These are phyloP conservation scores for Fusarium nygamai DNA, from an alignment of 2,329 filamentous ascomycete genomes.

Conservation along the genomic window DNA sequence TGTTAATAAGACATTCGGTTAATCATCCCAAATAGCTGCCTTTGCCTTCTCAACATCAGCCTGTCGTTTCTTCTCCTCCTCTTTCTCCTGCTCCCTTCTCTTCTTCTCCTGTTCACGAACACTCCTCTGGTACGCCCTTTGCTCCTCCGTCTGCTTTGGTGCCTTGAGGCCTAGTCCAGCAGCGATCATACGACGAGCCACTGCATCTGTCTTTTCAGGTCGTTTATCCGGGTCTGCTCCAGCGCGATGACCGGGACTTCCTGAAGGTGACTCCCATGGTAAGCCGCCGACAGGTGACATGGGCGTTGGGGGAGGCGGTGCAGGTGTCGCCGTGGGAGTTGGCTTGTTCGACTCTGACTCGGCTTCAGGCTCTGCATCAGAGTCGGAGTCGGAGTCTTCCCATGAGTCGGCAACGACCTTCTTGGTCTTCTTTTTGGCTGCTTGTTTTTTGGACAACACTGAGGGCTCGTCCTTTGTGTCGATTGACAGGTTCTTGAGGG, in stretches of 20 bases:
- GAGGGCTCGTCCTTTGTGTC: constrained; percentile 31
- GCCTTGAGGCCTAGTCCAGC: constrained; percentile 84
- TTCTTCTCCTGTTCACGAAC: constrained; percentile 86
- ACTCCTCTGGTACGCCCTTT: constrained; percentile 84
- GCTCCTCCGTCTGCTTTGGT: constrained; percentile 86
- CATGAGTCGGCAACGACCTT: constrained; percentile 55
- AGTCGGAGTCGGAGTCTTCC: constrained; percentile 68
- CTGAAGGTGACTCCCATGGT: constrained; percentile 32
- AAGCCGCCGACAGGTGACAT: constrained; percentile 58
- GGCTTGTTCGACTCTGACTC: constrained; percentile 43
- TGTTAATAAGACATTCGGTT: neutral
- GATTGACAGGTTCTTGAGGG: constrained; percentile 48
- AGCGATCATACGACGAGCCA: constrained; percentile 89
- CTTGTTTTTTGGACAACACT: constrained; percentile 34
- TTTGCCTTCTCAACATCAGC: constrained; percentile 80
- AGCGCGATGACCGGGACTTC: constrained; percentile 9
- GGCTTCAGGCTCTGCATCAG: constrained; percentile 49
- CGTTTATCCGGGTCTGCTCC: constrained; percentile 49
- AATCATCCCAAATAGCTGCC: constrained; percentile 87
- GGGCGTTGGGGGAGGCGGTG: constrained; percentile 74
- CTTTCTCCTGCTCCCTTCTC: constrained; percentile 76
- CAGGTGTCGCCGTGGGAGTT: constrained; percentile 52
- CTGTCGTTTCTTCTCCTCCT: constrained; percentile 67
- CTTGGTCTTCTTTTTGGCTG: constrained; percentile 43
- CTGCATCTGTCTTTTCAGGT: constrained; percentile 93